phyloP scores from a whole-genome alignment of 352 stramenopile genomes.

The Phytophthora tentaculata region DNA sequence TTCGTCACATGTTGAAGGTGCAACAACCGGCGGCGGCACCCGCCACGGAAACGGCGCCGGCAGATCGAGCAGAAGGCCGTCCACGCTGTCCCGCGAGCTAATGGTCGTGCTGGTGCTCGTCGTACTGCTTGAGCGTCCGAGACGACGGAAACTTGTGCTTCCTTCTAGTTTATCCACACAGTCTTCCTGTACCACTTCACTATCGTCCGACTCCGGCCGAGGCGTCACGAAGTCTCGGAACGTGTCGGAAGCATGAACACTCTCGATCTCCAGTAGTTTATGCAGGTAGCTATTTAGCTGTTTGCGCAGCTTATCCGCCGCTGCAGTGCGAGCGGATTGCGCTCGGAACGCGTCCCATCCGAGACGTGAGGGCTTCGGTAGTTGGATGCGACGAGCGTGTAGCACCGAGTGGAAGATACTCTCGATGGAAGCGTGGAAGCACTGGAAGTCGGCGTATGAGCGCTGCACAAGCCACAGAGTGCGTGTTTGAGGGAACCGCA shows the following conservation, averaged over 20 bases:
- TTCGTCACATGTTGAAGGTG: slow-evolving; percentile 38
- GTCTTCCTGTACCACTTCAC: slow-evolving; percentile 25
- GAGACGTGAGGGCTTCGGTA: slow-evolving; percentile 50
- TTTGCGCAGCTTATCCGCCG: slow-evolving; percentile 44
- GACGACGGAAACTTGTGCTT: slow-evolving; percentile 1
- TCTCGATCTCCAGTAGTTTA: slow-evolving; percentile 64
- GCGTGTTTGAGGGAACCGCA: slow-evolving; percentile 52
- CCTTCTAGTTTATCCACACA: slow-evolving; percentile 8
- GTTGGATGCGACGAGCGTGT: slow-evolving; percentile 44
- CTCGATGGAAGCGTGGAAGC: slow-evolving; percentile 47
- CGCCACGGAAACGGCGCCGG: slow-evolving; percentile 28
- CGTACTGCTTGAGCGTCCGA: slow-evolving; percentile 22
- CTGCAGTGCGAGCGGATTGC: slow-evolving; percentile 22
- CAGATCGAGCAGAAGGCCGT: slow-evolving; percentile 9
- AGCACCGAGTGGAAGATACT: slow-evolving; percentile 32
- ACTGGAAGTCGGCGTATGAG: slow-evolving; percentile 56
- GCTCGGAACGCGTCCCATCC: slow-evolving; percentile 43
- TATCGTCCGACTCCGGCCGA: slow-evolving; percentile 40
- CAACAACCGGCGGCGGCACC: slow-evolving; percentile 21
- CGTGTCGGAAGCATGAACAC: slow-evolving; percentile 40
- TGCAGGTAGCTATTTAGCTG: slow-evolving; percentile 72
- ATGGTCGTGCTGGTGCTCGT: slow-evolving; percentile 26
- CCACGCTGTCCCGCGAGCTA: slow-evolving; percentile 33
- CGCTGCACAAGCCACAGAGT: slow-evolving; percentile 58
- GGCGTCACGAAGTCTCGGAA: slow-evolving; percentile 63